Conservation (phyloP, 306 rosid genomes). For the Quercus rubra region DNA sequence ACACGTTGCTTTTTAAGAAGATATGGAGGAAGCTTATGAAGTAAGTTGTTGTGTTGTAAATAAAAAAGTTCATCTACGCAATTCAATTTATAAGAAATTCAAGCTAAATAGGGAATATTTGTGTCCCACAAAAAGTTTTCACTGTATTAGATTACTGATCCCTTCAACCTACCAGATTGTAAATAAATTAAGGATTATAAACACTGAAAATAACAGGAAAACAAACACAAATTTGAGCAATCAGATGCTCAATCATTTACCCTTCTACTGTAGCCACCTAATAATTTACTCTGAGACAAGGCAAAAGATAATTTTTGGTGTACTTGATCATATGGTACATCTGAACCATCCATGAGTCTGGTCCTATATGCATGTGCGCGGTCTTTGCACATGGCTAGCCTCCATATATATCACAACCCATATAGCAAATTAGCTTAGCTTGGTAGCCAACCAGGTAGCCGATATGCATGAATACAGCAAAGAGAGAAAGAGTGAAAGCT, state of each 20-base stretch:
- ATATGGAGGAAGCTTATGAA: background rate
- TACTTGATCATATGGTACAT: background rate
- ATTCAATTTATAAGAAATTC: background rate
- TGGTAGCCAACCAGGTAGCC: too few species aligned
- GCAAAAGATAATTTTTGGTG: background rate
- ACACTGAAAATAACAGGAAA: background rate
- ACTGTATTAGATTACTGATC: background rate
- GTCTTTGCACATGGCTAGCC: too few species aligned
- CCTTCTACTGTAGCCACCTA: background rate
- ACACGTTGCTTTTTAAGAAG: background rate
- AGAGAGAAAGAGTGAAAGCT: too few species aligned
- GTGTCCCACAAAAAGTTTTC: too few species aligned
- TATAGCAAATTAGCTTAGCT: too few species aligned
- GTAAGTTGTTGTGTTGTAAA: background rate
- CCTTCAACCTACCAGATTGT: background rate
- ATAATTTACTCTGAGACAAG: background rate
- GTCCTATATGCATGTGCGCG: background rate
- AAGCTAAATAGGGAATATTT: too few species aligned
- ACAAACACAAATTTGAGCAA: background rate
- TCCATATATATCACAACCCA: too few species aligned
- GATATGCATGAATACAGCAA: too few species aligned
- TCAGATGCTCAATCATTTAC: background rate
- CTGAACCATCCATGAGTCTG: background rate
- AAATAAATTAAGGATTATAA: background rate
- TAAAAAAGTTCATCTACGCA: background rate